A percentile compares a stretch with the other conserved stretches of the same genome.
These are phyloP conservation scores for Chaetomium fimeti DNA, from an alignment of 495 filamentous ascomycete genomes.

Conservation along the genomic window DNA sequence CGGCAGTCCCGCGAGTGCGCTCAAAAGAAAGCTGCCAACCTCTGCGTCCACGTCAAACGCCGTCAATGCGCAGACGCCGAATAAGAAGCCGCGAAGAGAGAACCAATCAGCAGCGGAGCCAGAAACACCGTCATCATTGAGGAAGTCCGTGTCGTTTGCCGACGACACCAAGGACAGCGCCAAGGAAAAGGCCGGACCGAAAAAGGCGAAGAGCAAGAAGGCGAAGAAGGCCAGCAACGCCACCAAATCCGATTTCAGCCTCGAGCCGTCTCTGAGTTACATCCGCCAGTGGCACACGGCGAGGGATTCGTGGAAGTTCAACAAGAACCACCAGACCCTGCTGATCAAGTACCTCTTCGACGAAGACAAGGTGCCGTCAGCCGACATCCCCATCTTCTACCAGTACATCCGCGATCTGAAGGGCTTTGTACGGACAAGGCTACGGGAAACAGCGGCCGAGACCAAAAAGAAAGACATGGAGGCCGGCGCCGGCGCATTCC, in stretches of 20 bases:
- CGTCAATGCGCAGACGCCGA: conserved; percentile 34
- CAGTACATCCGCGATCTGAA: conserved; percentile 70
- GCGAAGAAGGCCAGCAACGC: conserved; percentile 36
- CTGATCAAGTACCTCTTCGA: conserved; percentile 80
- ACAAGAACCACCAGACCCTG: conserved; percentile 80
- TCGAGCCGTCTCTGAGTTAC: conserved; percentile 68
- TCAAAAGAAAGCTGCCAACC: conserved; percentile 37
- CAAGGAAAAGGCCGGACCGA: conserved; percentile 31
- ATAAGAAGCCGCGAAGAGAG: conserved; percentile 34
- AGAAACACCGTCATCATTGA: conserved; percentile 25
- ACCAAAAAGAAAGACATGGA: conserved; percentile 52
- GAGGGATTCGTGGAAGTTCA: conserved; percentile 80
- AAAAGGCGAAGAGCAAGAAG: conserved; percentile 43
- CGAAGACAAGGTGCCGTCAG: conserved; percentile 59
- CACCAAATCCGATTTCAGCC: conserved; percentile 38
- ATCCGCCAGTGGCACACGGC: conserved; percentile 66
- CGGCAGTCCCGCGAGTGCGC: conserved; percentile 34
- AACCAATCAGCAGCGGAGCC: conserved; percentile 15
- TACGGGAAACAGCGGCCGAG: conserved; percentile 61
- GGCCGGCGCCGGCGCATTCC: conserved; percentile 42
- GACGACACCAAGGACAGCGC: conserved; percentile 64
- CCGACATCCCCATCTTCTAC: conserved; percentile 62
- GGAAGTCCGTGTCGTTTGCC: conserved; percentile 78
- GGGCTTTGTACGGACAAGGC: conserved; percentile 60
- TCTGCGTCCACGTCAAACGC: conserved; percentile 23